Conservation (phyloP, 768 basidiomycete genomes). For the Candolleomyces eurysporus region DNA sequence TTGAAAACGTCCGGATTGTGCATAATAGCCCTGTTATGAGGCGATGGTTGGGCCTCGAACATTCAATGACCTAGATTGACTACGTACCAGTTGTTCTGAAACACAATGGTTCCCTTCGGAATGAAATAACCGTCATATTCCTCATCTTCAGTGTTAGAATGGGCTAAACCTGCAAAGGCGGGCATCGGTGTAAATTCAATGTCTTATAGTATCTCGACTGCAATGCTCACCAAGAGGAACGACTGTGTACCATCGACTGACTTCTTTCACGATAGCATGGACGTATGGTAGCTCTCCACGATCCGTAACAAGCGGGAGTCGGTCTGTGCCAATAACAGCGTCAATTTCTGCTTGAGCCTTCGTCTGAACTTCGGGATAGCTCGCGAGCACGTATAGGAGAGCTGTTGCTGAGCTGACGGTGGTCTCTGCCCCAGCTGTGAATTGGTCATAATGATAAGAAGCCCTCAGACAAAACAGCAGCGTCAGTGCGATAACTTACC, state of each 20-base stretch:
- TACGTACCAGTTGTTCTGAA: constrained; percentile 38
- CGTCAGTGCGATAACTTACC: neutral
- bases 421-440: too few relatives aligned
- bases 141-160: constrained; percentile 32
- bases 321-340: constrained; percentile 17
- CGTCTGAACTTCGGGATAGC: constrained; percentile 22
- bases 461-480: neutral
- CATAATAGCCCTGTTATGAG: constrained; percentile 9
- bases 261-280: constrained; percentile 25
- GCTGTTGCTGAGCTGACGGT: constrained; percentile 14
- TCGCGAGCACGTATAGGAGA: constrained; percentile 21
- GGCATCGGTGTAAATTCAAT: too few relatives aligned
- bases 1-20: constrained; percentile 9
- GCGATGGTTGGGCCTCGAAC: neutral
- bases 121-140: constrained; percentile 38
- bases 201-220: neutral
- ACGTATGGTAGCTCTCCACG: constrained; percentile 22
- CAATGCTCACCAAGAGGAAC: constrained; percentile 15
- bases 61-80: neutral
- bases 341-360: constrained; percentile 25
- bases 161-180: constrained; percentile 21
- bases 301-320: constrained; percentile 24
- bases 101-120: constrained; percentile 37
- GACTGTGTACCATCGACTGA: constrained; percentile 16
- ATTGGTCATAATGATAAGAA: too few relatives aligned